Conservation (phyloP, 2,329 filamentous ascomycete species). For the Penicillium thymicola region DNA sequence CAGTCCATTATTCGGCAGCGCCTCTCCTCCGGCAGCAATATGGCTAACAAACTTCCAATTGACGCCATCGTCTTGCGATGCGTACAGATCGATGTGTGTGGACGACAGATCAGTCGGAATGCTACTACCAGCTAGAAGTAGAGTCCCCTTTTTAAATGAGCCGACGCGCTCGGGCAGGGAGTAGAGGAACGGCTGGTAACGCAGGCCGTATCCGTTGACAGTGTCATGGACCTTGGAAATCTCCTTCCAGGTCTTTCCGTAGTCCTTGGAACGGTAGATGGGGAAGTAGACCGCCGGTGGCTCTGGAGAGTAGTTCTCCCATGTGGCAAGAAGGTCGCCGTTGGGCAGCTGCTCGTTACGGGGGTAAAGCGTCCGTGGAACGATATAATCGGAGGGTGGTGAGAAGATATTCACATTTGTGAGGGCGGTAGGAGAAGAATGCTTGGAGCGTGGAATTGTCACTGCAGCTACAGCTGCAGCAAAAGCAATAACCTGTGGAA, state of each 20-base stretch:
- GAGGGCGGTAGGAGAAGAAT: slow-evolving; percentile 27
- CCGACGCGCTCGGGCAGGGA: slow-evolving; percentile 59
- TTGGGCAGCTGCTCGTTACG: slow-evolving; percentile 47
- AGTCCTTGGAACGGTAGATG: slow-evolving; percentile 51
- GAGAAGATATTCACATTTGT: slow-evolving; percentile 39
- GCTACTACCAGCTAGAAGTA: slow-evolving; percentile 60
- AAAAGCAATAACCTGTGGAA: slow-evolving; percentile 11
- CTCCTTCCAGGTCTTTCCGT: slow-evolving; percentile 60
- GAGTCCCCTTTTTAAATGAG: slow-evolving; percentile 58
- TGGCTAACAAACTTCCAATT: slow-evolving; percentile 67
- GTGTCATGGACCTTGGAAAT: slow-evolving; percentile 62
- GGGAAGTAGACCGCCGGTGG: slow-evolving; percentile 55
- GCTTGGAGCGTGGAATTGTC: background rate
- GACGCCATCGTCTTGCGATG: slow-evolving; percentile 56
- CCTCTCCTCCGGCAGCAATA: slow-evolving; percentile 62
- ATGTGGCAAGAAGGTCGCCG: slow-evolving; percentile 50
- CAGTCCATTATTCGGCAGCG: slow-evolving; percentile 60
- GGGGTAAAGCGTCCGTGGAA: slow-evolving; percentile 52
- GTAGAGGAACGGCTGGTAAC: slow-evolving; percentile 68
- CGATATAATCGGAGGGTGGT: slow-evolving; percentile 45
- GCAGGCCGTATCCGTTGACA: slow-evolving; percentile 62
- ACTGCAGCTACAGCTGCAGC: slow-evolving; percentile 11
- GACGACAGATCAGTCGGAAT: slow-evolving; percentile 53
- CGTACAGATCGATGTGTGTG: slow-evolving; percentile 69
- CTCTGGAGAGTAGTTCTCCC: slow-evolving; percentile 55